Conservation (phyloP, 306 rosid species). For the Hippophae tibetana region DNA sequence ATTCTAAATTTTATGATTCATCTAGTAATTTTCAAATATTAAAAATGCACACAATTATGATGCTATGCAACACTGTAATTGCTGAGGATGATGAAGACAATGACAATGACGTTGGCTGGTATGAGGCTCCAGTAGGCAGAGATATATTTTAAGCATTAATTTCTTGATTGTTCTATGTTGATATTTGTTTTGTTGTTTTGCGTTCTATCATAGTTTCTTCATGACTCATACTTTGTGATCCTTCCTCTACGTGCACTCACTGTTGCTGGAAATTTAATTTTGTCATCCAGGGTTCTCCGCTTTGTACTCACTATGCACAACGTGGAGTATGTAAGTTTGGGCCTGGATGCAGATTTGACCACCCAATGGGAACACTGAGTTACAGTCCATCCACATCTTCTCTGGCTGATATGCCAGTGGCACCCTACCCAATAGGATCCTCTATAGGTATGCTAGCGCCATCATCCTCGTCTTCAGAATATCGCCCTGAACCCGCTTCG, state of each 20-base stretch:
- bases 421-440: slow-evolving; percentile 95
- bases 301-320: slow-evolving; percentile 82
- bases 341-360: slow-evolving; percentile 81
- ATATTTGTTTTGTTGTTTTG: background rate
- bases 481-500: slow-evolving; percentile 58
- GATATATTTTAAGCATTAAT: background rate
- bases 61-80: too few species aligned
- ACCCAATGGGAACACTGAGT: slow-evolving; percentile 76
- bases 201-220: background rate
- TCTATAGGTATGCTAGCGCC: slow-evolving; percentile 74
- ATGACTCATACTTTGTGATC: background rate
- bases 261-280: slow-evolving; percentile 17
- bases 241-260: background rate
- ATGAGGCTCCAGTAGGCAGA: background rate
- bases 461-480: slow-evolving; percentile 81
- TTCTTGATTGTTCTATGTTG: background rate
- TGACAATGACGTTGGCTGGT: too few species aligned
- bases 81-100: too few species aligned
- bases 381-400: slow-evolving; percentile 94
- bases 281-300: slow-evolving; percentile 73
- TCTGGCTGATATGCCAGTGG: slow-evolving; percentile 81
- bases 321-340: slow-evolving; percentile 91
- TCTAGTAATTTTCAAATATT: too few species aligned
- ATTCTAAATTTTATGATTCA: too few species aligned
- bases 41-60: too few species aligned